A percentile compares a stretch with the other conserved stretches of the same genome.
Conservation (phyloP, 2,329 filamentous ascomycete species). For the Plectosphaerella cucumerina region DNA sequence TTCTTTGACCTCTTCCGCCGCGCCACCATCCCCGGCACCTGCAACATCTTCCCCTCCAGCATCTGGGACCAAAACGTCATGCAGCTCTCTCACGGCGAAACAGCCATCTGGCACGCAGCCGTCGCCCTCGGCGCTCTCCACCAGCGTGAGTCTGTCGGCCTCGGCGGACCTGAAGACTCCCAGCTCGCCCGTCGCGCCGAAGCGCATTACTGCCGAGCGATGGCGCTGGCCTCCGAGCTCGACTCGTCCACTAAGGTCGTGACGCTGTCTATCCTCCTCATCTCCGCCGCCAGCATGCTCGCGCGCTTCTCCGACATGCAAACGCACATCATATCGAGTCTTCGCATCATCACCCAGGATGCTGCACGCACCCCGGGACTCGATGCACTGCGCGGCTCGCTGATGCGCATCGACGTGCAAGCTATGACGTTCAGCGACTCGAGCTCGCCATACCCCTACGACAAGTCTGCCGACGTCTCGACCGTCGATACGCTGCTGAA, state of each 20-base stretch:
- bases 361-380: neutral
- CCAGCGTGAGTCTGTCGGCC: slow-evolving; percentile 13
- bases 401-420: slow-evolving; percentile 26
- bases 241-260: slow-evolving; percentile 19
- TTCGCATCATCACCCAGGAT: slow-evolving; percentile 18
- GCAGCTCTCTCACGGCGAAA: slow-evolving; percentile 27
- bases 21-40: slow-evolving; percentile 22
- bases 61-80: slow-evolving; percentile 27
- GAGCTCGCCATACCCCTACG: slow-evolving; percentile 22
- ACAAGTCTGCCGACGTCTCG: neutral
- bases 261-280: slow-evolving; percentile 25
- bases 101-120: slow-evolving; percentile 29
- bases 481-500: neutral
- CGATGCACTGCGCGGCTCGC: slow-evolving; percentile 9
- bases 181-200: slow-evolving; percentile 14
- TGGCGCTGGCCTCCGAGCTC: slow-evolving; percentile 21
- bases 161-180: neutral
- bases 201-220: slow-evolving; percentile 20
- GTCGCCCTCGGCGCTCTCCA: slow-evolving; percentile 30
- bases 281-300: slow-evolving; percentile 24
- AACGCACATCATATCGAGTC: slow-evolving; percentile 25
- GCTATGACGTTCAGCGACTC: slow-evolving; percentile 28
- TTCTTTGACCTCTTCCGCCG: slow-evolving; percentile 31
- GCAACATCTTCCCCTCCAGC: slow-evolving; percentile 20
- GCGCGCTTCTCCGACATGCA: slow-evolving; percentile 24